Conservation (phyloP, 2,329 filamentous ascomycete genomes). For the Aspergillus puulaauensis region DNA sequence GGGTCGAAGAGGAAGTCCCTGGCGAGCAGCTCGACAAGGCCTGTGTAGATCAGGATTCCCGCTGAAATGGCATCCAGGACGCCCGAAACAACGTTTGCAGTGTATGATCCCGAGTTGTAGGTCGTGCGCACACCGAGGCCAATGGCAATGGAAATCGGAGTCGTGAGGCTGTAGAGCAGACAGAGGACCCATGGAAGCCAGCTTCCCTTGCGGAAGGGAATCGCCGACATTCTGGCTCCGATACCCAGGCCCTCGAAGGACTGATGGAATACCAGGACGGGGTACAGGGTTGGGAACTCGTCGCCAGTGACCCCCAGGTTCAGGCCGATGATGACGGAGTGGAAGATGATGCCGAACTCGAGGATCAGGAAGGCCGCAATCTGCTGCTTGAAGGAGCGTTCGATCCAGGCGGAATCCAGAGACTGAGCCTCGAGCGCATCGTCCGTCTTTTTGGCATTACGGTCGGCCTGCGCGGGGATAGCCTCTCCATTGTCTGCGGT, state of each 20-base stretch:
- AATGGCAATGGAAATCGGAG: conserved; percentile 14
- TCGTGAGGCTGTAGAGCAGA: conserved; percentile 11
- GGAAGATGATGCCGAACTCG: conserved; percentile 64
- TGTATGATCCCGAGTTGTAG: conserved; percentile 12
- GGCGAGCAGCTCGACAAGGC: conserved; percentile 12
- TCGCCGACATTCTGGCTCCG: conserved; percentile 59
- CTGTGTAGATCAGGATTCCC: conserved; percentile 13
- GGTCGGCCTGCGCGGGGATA: not conserved
- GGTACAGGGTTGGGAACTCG: conserved; percentile 59
- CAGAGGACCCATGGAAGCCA: conserved; percentile 14
- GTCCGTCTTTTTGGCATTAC: not conserved
- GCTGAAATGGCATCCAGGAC: conserved; percentile 13
- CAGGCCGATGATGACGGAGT: conserved; percentile 63
- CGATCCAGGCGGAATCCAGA: conserved; percentile 5
- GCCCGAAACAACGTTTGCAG: conserved; percentile 9
- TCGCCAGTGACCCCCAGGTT: conserved; percentile 59
- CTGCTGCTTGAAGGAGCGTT: conserved; percentile 36
- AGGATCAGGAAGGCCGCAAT: conserved; percentile 47
- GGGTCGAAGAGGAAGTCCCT: conserved; percentile 16
- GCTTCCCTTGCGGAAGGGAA: conserved; percentile 47
- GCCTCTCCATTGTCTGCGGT: conserved; percentile 1
- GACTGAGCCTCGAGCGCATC: conserved; percentile 4
- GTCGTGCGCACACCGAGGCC: conserved; percentile 11
- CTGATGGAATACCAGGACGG: conserved; percentile 64
- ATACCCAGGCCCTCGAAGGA: conserved; percentile 64